These are phyloP conservation scores for Atkinsonella hypoxylon DNA, from an alignment of 2,329 filamentous ascomycete genomes.

Conservation along the genomic window DNA sequence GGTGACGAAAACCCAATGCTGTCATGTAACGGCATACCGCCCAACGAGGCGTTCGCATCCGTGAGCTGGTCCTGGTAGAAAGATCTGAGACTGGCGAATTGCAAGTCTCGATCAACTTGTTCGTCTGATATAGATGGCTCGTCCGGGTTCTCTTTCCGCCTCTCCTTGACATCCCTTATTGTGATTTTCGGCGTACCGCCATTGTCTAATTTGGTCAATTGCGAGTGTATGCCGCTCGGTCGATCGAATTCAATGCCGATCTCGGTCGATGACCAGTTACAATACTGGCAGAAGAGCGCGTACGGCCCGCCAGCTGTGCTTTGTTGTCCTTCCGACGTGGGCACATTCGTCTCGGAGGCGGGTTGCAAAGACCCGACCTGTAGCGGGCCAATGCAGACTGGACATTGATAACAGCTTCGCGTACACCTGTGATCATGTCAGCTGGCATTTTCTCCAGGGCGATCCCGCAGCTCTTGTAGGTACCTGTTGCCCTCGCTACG, in stretches of 20 bases:
- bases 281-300: conserved; percentile 78
- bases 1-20: conserved; percentile 56
- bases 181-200: conserved; percentile 41
- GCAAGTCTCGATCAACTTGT: conserved; percentile 50
- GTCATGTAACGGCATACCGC: conserved; percentile 30
- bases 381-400: conserved; percentile 72
- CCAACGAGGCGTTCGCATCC: conserved; percentile 41
- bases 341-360: conserved; percentile 31
- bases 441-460: neutral
- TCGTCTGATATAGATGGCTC: conserved; percentile 27
- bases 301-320: conserved; percentile 42
- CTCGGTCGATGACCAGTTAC: conserved; percentile 84
- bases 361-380: conserved; percentile 60
- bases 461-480: neutral
- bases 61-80: conserved; percentile 77
- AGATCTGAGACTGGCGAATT: conserved; percentile 60
- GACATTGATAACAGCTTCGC: conserved; percentile 91
- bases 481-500: conserved; percentile 90
- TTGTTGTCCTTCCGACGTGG: conserved; percentile 27
- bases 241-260: conserved; percentile 86
- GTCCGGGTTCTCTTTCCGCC: conserved; percentile 34
- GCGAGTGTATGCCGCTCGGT: conserved; percentile 71
- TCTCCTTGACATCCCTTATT: conserved; percentile 37
- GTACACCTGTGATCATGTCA: conserved; percentile 53
- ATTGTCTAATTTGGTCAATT: conserved; percentile 61